Evolutionary conservation across 495 filamentous ascomycete species (phyloP), one percentile per base, ranked within the genome.

Genomic region (Aspergillus bertholletiae): DNA sequence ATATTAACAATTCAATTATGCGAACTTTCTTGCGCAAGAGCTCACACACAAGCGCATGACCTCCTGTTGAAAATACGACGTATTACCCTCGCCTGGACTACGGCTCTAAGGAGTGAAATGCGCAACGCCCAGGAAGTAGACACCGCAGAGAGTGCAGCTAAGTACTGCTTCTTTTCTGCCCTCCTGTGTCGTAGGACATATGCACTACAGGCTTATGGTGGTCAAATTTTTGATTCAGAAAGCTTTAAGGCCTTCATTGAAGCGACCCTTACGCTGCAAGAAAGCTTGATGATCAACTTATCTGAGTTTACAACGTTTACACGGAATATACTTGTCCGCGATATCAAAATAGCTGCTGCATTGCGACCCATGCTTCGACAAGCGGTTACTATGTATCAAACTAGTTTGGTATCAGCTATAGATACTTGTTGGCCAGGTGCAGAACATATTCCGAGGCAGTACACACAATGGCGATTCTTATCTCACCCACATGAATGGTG

Each of bases 1-100:
- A 60, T 64, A 1, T 50, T 80, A 7, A 55, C 71, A 0, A 53
- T 70, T 37, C 71, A 69, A 20, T 35, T 81, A 1, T 60, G 74
- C 26, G 72, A 71, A 0, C 52, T 76, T 1, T 59, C 60, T 2
- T 34, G 49, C 13, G 13, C 5, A 24, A 37, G 55, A 9, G 46
- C 26, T 3, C 40, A 59, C 23, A 8, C 21, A 1, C 3, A 20
- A 12, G 56, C 55, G n/a, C 13, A 55, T 7, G 15, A 30, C 6
- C 45, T 69, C 4, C 46, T 72, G 7, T 12, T 57, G 15, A 58
- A 49, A 21, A 59, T 70, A 4, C 63, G 70, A 0, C 46, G 46
- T n/a, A 51, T 67, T 4, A 69, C 63, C 7, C 34, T 63, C 2
- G 24, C 52, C 8, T 87, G 84, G 83, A 74, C 75, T 1, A 49